Evolutionary conservation across 352 stramenopile species (phyloP).

Genomic region (Achlya hypogyna): DNA sequence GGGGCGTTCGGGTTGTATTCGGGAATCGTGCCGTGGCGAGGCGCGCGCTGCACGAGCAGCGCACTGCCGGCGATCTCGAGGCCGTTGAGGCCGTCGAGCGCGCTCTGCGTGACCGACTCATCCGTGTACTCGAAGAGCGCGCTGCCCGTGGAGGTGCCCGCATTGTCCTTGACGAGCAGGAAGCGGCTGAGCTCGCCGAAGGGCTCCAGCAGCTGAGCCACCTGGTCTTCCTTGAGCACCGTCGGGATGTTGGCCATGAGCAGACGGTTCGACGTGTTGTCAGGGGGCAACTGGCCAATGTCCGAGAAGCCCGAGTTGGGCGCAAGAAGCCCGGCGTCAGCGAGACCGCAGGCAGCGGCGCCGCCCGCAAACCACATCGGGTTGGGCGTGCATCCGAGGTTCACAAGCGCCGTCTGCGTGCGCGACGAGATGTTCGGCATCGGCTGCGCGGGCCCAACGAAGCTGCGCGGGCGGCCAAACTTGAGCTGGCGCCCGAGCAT

Average conservation of each 20-base stretch:
- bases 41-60: conserved; percentile 53
- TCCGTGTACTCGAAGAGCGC: conserved; percentile 78
- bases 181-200: conserved; percentile 70
- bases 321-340: neutral
- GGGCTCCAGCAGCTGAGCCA: conserved; percentile 60
- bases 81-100: conserved; percentile 60
- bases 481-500: conserved; percentile 75
- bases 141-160: conserved; percentile 46
- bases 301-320: conserved; percentile 10
- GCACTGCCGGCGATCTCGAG: conserved; percentile 66
- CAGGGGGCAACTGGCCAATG: conserved; percentile 6
- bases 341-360: conserved; percentile 11
- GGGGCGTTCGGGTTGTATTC: conserved; percentile 16
- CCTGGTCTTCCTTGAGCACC: conserved; percentile 63
- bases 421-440: conserved; percentile 55
- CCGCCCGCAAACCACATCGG: conserved; percentile 52
- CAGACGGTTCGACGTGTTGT: conserved; percentile 35
- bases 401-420: conserved; percentile 67
- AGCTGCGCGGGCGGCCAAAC: conserved; percentile 76
- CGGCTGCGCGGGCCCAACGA: conserved; percentile 70
- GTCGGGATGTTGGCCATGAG: conserved; percentile 80
- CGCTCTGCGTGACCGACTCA: conserved; percentile 39
- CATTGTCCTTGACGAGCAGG: conserved; percentile 46
- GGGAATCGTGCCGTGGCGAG: conserved; percentile 20
- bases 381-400: conserved; percentile 74